Evolutionary conservation across 2,329 filamentous ascomycete genomes (phyloP).

Genomic region (Aureobasidium namibiae): DNA sequence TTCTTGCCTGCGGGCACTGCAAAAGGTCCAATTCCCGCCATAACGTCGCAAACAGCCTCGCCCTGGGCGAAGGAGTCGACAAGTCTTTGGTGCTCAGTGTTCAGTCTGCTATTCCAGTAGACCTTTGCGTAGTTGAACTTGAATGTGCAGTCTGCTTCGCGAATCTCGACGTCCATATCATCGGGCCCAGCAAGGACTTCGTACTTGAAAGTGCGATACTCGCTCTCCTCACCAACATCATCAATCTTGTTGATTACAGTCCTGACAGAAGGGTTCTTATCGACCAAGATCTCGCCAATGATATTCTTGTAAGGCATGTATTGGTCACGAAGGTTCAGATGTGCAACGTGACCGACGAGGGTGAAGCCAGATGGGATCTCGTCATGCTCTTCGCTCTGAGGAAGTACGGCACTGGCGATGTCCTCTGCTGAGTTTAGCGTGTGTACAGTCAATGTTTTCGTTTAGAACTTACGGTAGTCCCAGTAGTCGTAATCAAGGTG

Average conservation of each 20-base stretch:
- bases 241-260: conserved; percentile 97
- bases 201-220: conserved; percentile 87
- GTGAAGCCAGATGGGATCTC: conserved; percentile 84
- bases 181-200: conserved; percentile 78
- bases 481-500: conserved; percentile 77
- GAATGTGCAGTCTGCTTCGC: conserved; percentile 79
- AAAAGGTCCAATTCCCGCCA: conserved; percentile 95
- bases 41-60: conserved; percentile 89
- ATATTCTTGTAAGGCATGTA: conserved; percentile 80
- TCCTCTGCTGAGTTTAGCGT: conserved; percentile 45
- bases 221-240: conserved; percentile 74
- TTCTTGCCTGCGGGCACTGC: conserved; percentile 85
- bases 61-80: conserved; percentile 69
- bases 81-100: conserved; percentile 79
- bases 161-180: conserved; percentile 74
- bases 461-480: conserved; percentile 57
- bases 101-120: conserved; percentile 93
- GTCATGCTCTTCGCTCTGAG: conserved; percentile 66
- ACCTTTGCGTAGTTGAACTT: conserved; percentile 91
- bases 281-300: conserved; percentile 75
- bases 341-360: conserved; percentile 77
- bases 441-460: neutral
- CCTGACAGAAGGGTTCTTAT: conserved; percentile 74
- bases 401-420: conserved; percentile 73
- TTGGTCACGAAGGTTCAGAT: conserved; percentile 78